Conservation (phyloP, 345 rosid species). For the Moricandia moricandioides region DNA sequence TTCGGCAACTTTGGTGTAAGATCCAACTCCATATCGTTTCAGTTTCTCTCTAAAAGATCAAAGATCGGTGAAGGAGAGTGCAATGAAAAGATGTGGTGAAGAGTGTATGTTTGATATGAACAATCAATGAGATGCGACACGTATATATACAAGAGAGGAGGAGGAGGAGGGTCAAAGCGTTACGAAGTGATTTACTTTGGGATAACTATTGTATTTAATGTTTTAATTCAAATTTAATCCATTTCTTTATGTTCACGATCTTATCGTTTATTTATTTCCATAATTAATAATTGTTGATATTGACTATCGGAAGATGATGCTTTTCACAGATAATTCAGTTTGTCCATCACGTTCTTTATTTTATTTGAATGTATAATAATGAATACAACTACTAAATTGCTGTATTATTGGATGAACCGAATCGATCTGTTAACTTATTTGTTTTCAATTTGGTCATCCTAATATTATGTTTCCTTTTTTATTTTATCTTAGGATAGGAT, state of each 20-base stretch:
- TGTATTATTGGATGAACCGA: background rate
- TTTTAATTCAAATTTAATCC: background rate
- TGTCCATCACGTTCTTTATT: background rate
- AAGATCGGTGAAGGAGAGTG: background rate
- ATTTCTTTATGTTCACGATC: constrained; percentile 9
- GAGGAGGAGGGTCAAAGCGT: background rate
- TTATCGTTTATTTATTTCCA: background rate
- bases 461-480: background rate
- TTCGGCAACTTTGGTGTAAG: constrained; percentile 71
- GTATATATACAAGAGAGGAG: background rate
- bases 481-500: background rate
- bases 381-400: background rate
- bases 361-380: no score
- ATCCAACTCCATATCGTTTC: constrained; percentile 64
- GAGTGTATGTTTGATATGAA: background rate
- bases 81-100: background rate
- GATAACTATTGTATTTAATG: constrained; percentile 17
- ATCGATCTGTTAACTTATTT: background rate
- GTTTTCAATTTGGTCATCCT: background rate
- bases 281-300: background rate
- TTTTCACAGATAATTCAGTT: background rate
- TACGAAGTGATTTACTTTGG: background rate
- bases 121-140: background rate
- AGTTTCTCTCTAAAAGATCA: background rate
- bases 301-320: constrained; percentile 8